Evolutionary conservation across 2,329 filamentous ascomycete species (phyloP).

Genomic region (Alternaria conjuncta): DNA sequence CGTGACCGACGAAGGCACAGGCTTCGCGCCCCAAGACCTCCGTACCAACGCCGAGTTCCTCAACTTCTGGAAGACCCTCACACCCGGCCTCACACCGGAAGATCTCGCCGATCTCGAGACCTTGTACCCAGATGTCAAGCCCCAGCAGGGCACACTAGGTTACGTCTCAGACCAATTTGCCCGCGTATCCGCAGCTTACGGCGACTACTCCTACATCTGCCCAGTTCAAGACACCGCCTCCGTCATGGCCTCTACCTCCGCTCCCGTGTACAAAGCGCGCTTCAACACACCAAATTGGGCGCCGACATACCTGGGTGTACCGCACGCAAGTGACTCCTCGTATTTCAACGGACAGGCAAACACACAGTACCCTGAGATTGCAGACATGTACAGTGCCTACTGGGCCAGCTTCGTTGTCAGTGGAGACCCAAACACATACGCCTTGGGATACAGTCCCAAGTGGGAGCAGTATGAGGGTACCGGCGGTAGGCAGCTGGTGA

Average conservation of each 20-base stretch:
- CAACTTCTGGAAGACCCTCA: conserved; percentile 37
- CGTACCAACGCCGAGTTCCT: conserved; percentile 47
- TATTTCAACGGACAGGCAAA: conserved; percentile 41
- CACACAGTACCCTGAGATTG: conserved; percentile 38
- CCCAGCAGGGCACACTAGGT: conserved; percentile 28
- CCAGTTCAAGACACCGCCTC: conserved; percentile 43
- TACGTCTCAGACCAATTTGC: conserved; percentile 54
- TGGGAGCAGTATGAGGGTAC: conserved; percentile 40
- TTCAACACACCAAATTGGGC: conserved; percentile 45
- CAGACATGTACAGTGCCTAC: conserved; percentile 43
- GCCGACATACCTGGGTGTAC: conserved; percentile 36
- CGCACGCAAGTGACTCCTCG: conserved; percentile 37
- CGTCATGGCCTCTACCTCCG: conserved; percentile 26
- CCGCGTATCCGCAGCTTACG: conserved; percentile 52
- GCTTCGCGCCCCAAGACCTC: conserved; percentile 42
- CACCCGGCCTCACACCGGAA: conserved; percentile 33
- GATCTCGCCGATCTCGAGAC: conserved; percentile 40
- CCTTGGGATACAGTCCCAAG: conserved; percentile 22
- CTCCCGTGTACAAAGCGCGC: conserved; percentile 43
- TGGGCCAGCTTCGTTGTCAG: conserved; percentile 46
- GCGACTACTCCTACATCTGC: conserved; percentile 46
- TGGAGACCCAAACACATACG: conserved; percentile 43
- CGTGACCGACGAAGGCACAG: conserved; percentile 46
- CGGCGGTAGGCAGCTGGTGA: conserved; percentile 24
- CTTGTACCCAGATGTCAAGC: conserved; percentile 36